These are phyloP conservation scores for Backusella luteola DNA, from an alignment of 192 early-diverging fungal species.

Conservation along the genomic window DNA sequence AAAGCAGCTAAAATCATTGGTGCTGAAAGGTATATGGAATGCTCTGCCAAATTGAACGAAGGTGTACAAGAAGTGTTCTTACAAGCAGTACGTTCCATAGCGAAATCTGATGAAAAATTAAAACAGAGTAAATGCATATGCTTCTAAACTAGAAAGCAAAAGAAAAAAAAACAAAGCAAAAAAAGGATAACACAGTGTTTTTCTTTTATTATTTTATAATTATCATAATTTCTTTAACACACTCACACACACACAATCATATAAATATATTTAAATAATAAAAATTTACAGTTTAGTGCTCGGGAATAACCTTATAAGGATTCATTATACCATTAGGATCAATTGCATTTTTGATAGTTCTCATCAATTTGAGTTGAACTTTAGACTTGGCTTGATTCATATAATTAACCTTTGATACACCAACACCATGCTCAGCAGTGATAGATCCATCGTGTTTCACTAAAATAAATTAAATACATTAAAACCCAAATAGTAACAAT, in stretches of 20 bases:
- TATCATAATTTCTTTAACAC: neutral
- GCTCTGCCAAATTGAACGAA: constrained; percentile 69
- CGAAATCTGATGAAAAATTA: neutral
- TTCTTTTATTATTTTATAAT: neutral
- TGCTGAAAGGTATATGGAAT: constrained; percentile 80
- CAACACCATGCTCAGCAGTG: constrained; percentile 54
- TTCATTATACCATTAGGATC: constrained; percentile 97
- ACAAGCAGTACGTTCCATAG: constrained; percentile 53
- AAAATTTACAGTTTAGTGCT: constrained; percentile 6
- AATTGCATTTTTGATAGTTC: constrained; percentile 76
- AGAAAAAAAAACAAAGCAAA: neutral
- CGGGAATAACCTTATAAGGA: constrained; percentile 70
- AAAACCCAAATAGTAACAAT: neutral
- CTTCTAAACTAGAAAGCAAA: neutral
- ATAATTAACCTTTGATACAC: constrained; percentile 69
- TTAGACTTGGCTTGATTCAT: constrained; percentile 80
- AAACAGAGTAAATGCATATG: constrained; percentile 3
- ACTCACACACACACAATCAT: constrained; percentile 7
- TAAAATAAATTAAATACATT: constrained; percentile 10
- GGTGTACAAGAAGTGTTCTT: constrained; percentile 87
- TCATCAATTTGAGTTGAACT: constrained; percentile 83
- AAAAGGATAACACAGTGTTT: neutral
- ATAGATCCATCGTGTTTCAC: constrained; percentile 39
- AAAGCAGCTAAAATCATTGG: constrained; percentile 67
- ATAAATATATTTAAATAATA: constrained; percentile 1